These are phyloP conservation scores for Alternaria alternata DNA, from an alignment of 2,329 filamentous ascomycete species.

Conservation along the genomic window DNA sequence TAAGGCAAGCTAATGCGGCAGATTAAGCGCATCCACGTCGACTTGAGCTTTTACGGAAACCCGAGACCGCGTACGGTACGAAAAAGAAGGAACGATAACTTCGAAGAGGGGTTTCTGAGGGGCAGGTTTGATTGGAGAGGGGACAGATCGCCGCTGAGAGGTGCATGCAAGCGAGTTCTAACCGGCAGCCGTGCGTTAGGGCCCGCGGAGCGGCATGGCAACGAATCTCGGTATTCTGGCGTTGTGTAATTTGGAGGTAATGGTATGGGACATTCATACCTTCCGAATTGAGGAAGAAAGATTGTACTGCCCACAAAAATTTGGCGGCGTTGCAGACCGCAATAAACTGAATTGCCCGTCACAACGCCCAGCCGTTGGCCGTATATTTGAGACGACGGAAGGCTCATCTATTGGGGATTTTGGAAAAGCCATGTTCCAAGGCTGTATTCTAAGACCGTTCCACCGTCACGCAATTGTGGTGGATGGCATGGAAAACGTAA, in stretches of 20 bases:
- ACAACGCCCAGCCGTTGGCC: not conserved
- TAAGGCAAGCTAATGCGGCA: slow-evolving; percentile 4
- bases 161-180: slow-evolving; percentile 4
- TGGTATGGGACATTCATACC: not conserved
- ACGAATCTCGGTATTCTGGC: not conserved
- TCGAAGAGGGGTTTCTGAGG: slow-evolving; percentile 8
- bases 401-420: not conserved
- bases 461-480: not conserved
- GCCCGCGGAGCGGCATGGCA: not conserved
- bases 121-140: not conserved
- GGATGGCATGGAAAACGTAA: not conserved
- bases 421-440: not conserved
- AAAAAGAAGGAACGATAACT: not conserved
- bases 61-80: slow-evolving; percentile 1
- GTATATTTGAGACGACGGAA: not conserved
- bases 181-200: not conserved
- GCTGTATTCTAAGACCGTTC: not conserved
- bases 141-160: not conserved
- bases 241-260: not conserved
- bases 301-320: not conserved
- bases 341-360: not conserved
- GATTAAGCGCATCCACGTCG: not conserved
- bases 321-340: not conserved
- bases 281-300: not conserved
- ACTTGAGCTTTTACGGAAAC: not conserved